Percentiles rank a stretch among this genome's conserved stretches.
phyloP scores from a whole-genome alignment of 371 early-diverging fungal species.

The Capillidium heterosporum region DNA sequence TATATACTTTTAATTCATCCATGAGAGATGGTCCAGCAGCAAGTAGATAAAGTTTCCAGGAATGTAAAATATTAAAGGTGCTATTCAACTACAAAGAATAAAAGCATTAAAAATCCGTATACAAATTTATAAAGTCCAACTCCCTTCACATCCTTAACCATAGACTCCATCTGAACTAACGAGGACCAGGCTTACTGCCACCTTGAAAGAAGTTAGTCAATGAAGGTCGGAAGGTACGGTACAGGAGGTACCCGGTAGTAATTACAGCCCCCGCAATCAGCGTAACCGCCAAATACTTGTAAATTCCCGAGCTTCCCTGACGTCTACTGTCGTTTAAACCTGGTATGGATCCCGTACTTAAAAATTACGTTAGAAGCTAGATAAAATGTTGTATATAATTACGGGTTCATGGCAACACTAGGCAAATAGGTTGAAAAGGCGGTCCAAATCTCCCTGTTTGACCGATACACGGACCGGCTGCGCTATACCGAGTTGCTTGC shows the following conservation, averaged over 20 bases:
- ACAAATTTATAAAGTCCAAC: too few species aligned
- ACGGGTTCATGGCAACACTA: slow-evolving; percentile 73
- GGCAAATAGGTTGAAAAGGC: slow-evolving; percentile 67
- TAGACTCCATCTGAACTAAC: too few species aligned
- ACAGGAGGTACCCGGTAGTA: neutral
- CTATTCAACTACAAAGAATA: too few species aligned
- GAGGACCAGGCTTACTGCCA: too few species aligned
- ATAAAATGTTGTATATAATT: neutral
- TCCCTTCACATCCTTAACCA: too few species aligned
- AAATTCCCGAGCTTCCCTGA: neutral
- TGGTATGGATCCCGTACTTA: slow-evolving; percentile 1
- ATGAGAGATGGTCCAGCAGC: too few species aligned
- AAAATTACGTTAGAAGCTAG: neutral
- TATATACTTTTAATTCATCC: too few species aligned
- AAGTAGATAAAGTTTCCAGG: too few species aligned
- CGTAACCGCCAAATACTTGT: neutral
- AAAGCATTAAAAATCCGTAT: too few species aligned
- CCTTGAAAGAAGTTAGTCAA: too few species aligned
- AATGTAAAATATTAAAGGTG: too few species aligned
- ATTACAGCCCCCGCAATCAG: neutral
- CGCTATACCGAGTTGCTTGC: slow-evolving; percentile 60
- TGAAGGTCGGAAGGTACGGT: neutral
- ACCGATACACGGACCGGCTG: slow-evolving; percentile 80
- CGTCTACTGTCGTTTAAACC: slow-evolving; percentile 4
- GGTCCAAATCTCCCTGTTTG: slow-evolving; percentile 63